phyloP scores from a whole-genome alignment of 2,329 filamentous ascomycete genomes.

The Rutstroemia sp. region DNA sequence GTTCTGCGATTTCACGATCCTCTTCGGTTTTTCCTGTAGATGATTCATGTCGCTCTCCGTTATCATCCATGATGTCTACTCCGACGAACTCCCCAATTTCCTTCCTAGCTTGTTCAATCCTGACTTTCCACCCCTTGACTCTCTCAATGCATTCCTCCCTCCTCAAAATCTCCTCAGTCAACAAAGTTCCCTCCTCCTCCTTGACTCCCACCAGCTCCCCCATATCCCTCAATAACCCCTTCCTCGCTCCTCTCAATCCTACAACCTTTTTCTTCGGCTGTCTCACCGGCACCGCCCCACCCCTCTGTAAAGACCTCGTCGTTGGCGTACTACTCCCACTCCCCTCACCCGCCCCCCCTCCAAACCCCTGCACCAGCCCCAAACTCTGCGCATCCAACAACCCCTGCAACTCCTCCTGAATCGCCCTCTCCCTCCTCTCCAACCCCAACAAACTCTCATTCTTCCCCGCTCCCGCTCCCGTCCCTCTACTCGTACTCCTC shows the following conservation, averaged over 20 bases:
- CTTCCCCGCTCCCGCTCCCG: not conserved
- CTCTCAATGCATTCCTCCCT: constrained; percentile 51
- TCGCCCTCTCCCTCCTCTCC: constrained; percentile 42
- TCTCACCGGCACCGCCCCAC: constrained; percentile 46
- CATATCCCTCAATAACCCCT: constrained; percentile 57
- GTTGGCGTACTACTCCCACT: constrained; percentile 27
- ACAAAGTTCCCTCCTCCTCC: constrained; percentile 55
- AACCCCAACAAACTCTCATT: constrained; percentile 32
- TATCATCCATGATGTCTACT: constrained; percentile 34
- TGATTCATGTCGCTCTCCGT: constrained; percentile 45
- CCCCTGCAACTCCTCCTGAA: constrained; percentile 50
- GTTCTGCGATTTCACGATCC: constrained; percentile 52
- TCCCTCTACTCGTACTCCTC: not conserved
- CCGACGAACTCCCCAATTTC: constrained; percentile 2
- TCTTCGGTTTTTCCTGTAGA: constrained; percentile 37
- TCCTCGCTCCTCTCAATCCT: constrained; percentile 55
- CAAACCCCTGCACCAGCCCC: constrained; percentile 31
- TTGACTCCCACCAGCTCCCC: constrained; percentile 58
- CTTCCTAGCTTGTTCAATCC: constrained; percentile 23
- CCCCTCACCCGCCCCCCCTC: constrained; percentile 28
- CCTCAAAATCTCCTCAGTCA: constrained; percentile 49
- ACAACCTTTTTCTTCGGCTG: constrained; percentile 47
- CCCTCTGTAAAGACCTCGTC: constrained; percentile 16
- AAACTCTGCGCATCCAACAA: constrained; percentile 52
- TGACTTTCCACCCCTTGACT: constrained; percentile 46